phyloP scores from a whole-genome alignment of 495 filamentous ascomycete species.

The Aspergillus baeticus region DNA sequence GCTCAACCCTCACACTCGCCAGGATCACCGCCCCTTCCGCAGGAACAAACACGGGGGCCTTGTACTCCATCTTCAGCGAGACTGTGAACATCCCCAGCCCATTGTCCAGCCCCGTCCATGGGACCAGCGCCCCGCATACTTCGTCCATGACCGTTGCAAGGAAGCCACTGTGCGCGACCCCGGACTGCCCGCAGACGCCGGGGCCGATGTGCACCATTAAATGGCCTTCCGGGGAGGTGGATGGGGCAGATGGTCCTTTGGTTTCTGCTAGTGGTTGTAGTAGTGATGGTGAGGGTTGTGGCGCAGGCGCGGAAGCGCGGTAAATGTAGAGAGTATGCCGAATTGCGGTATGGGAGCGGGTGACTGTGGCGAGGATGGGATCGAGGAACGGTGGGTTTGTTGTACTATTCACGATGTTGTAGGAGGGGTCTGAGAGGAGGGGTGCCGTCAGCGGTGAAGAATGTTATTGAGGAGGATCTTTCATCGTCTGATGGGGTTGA shows the following conservation, averaged over 20 bases:
- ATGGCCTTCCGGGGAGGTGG: not conserved
- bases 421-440: no score
- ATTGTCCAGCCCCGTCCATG: not conserved
- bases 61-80: slow-evolving; percentile 4
- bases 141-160: slow-evolving; percentile 13
- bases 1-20: slow-evolving; percentile 9
- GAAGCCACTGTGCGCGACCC: slow-evolving; percentile 13
- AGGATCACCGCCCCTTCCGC: not conserved
- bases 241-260: not conserved
- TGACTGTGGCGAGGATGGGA: no score
- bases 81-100: slow-evolving; percentile 16
- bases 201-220: slow-evolving; percentile 5
- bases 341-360: no score
- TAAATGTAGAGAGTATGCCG: no score
- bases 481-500: no score
- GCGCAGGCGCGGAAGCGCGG: no score
- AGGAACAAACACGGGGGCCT: slow-evolving; percentile 1
- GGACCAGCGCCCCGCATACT: slow-evolving; percentile 5
- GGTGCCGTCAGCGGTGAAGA: no score
- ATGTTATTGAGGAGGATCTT: no score
- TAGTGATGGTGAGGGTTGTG: no score
- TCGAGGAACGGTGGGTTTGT: no score
- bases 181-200: slow-evolving; percentile 1
- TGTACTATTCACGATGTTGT: no score
- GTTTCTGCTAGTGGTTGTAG: no score